Base-by-base conservation (phyloP, 169 alveolate species). In the Babesia bigemina region DNA sequence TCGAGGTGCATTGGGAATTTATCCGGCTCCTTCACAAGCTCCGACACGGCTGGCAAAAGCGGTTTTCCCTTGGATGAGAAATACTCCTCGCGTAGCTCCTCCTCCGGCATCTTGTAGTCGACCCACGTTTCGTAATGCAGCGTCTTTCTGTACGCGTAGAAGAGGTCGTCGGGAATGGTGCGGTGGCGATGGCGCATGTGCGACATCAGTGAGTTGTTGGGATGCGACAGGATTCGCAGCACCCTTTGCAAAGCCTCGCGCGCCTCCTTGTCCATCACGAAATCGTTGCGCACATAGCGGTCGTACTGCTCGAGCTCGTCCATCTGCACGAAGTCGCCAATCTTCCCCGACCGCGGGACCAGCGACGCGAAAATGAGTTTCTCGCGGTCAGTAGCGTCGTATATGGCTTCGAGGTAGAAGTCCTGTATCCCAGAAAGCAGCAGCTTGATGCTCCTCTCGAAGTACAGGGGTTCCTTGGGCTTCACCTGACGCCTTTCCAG, bases 11-110 rank as follows among this genome's bases (percentile, higher is more conserved):
- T 19, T 14, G 55, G 49, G 16, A 81, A 52, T 12, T 14, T 65
- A 19, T 62, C 70, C 19, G 88, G 88, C n/a, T 48, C 52, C n/a
- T 28, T 24, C 9, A 59, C 79, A 22, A 81, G 60, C 24, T 62
- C 79, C 11, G 81, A 36, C 44, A 67, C 49, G 29, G 88, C 85
- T n/a, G 67, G 66, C 84, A 81, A 62, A n/a, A 85, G 85, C 7
- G 70, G 10, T 17, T 8, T 33, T 2, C 50, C 47, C 14, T 10
- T 24, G 8, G 52, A 21, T 0, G 22, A 47, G 4, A 22, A 50
- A 12, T 72, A 74, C 44, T 8, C 53, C 4, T 21, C 71, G 9
- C 11, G 33, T 2, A 71, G 56, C 42, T 71, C 72, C 29, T 44
- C 73, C 60, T 60, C 81, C 8, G 70, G 76, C 66, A 67, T 52